Evolutionary conservation across 2,329 filamentous ascomycete genomes (phyloP), one percentile per base, ranked within the genome.

Genomic region (Keithomyces neogunnii): DNA sequence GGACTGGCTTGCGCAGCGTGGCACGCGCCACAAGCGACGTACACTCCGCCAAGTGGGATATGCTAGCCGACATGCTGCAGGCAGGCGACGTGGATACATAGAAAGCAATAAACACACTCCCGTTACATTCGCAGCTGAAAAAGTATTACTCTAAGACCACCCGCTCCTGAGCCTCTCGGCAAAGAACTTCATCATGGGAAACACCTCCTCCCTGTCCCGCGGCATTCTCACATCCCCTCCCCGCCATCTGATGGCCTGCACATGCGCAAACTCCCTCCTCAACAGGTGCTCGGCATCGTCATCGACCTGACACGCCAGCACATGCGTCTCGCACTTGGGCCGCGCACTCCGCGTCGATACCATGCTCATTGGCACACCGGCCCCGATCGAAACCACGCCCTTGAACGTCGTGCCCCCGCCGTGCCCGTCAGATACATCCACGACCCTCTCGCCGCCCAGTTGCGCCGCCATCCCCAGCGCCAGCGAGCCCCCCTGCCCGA

Each of bases 181-280:
- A 60, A 90, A 78, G 60, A 85, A 96, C 62, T 86, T 81, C 89
- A 96, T 96, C 54, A 96, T 78, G 0, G 91, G 90, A 61, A 91
- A 63, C 78, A 95, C 91, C 74, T 97, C 91, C 9, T 95, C 89
- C 49, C 86, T 76, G 63, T 77, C 85, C 45, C 75, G 73, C n/a
- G 90, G 89, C 91, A 96, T 96, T 1, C 78, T 78, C 66, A 95
- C 89, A 5, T 85, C 87, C 3, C 66, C 68, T 62, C 84, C 81
- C 61, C 76, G 79, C 82, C 88, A 93, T 61, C 80, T 80, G 51
- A 82, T 82, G 56, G 84, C 75, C 65, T 82, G 76, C 28, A 89
- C 82, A 60, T 82, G 75, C 56, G 75, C 71, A 66, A 92, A 93
- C 50, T 80, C 77, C 42, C 73, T 71, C 64, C 82, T 85, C 36